Evolutionary conservation across 2,329 filamentous ascomycete species (phyloP), one percentile per base, ranked within the genome.

Genomic region (Fusarium sacchari): DNA sequence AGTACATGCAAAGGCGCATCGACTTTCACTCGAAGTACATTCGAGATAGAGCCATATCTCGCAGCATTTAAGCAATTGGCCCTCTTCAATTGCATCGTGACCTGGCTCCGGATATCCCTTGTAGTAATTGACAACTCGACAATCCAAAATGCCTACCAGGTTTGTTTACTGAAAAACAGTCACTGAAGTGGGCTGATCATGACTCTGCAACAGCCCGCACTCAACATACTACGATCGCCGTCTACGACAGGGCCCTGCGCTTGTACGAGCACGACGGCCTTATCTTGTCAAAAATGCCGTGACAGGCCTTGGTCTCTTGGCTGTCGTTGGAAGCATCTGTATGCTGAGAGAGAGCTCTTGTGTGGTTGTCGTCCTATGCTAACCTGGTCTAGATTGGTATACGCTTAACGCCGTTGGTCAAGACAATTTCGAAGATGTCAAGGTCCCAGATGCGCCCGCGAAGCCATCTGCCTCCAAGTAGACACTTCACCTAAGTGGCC

Each of bases 401-500:
- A 90, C 89, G 8, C 92, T 99, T 80, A 89, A 87, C 75, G 94
- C 94, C 61, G 93, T 99, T 80, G 94, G 96, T 47, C 96, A 98
- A 84, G 96, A 98, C 83, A 94, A 98, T 76, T 99, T 99, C 85
- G 94, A 95, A 65, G 96, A 99, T 81, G 95, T 98, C 77, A 92
- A 94, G 81, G 92, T 98, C 42, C 96, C 96, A 34, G 93, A 94
- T 81, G 86, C 88, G 59, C 92, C 94, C 53, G 82, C 84, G 56
- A 84, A 87, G 67, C 82, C 85, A n/a, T 79, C 84, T 43, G 81
- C 84, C 49, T 67, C 79, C 37, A 82, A 80, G 68, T 82, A 77
- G 74, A 71, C n/a, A 47, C 12, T 39, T 44, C 36, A 26, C 13
- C 26, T 43, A 24, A 53, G 42, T 39, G 18, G 65, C n/a, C 49